Evolutionary conservation across 2,329 filamentous ascomycete genomes (phyloP), one percentile per base, ranked within the genome.

Genomic region (Aspergillus caelatus): DNA sequence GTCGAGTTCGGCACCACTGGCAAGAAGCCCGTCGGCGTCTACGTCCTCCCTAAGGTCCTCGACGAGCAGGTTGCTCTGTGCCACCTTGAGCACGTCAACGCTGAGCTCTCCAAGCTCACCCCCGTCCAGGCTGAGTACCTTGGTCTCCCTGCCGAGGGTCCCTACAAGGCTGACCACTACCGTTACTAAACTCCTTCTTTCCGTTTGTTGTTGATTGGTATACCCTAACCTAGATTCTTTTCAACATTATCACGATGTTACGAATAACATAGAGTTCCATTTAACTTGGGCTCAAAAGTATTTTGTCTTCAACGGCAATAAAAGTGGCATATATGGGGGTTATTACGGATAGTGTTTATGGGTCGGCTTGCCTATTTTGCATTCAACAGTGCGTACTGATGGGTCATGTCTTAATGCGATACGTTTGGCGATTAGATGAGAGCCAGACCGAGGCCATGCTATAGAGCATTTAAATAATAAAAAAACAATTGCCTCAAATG

Each of bases 61-160:
- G 95, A 99, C 77, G 95, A 99, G 89, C 93, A 97, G 85, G 95
- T 99, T 78, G 95, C 95, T 79, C 88, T 90, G 78, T 91, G 97
- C 72, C 95, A 99, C 85, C 86, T 97, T 72, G 88, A 85, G 70
- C 95, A 98, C 86, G 91, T 93, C 86, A 96, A 97, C 84, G 95
- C 88, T 77, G 93, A 98, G 88, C 89, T 99, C 77, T 92, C 90
- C 80, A 90, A 89, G 82, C 89, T 99, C 79, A 92, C 89, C 78
- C 77, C 86, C 65, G 91, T 91, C 74, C 95, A 99, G 88, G 91
- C 93, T 72, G 95, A 98, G 78, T 99, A 99, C 86, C 91, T 98
- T 78, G 89, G 93, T 75, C 86, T 99, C 72, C 86, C 89, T 65
- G 78, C 88, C 69, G 91, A 94, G 85, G 95, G 95, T 79, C 95